Evolutionary conservation across 148 eudicot genomes (phyloP).

Genomic region (Camellia japonica): DNA sequence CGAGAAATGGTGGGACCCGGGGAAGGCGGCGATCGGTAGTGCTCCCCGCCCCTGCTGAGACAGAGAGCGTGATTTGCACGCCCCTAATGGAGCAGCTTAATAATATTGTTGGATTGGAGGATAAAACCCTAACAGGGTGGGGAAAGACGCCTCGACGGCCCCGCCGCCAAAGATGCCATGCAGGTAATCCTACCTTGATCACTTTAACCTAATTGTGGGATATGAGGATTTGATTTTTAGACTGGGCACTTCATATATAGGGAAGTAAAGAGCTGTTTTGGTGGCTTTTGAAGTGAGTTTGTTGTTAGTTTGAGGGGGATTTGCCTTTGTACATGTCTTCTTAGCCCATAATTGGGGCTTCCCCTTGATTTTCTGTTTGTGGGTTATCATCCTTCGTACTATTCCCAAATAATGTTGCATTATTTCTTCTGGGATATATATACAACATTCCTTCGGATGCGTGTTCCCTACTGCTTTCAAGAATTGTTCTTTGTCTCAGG

Average conservation of each 20-base stretch:
- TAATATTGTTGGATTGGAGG: constrained; percentile 48
- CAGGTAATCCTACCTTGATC: constrained; percentile 55
- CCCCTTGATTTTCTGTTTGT: constrained; percentile 22
- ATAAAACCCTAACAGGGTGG: constrained; percentile 77
- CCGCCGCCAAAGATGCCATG: constrained; percentile 72
- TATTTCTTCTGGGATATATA: constrained; percentile 25
- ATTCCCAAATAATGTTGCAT: constrained; percentile 39
- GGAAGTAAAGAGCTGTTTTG: constrained; percentile 1
- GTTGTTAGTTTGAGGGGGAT: constrained; percentile 24
- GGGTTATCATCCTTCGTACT: constrained; percentile 22
- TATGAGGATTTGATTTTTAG: constrained; percentile 19
- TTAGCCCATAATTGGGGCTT: constrained; percentile 31
- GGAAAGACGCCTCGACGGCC: constrained; percentile 95
- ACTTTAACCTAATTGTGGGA: constrained; percentile 36
- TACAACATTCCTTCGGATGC: not conserved
- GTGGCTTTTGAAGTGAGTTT: constrained; percentile 23
- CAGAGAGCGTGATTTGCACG: constrained; percentile 20
- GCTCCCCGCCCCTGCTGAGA: constrained; percentile 24
- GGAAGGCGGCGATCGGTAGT: constrained; percentile 48
- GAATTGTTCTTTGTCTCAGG: not conserved
- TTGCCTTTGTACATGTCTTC: constrained; percentile 41
- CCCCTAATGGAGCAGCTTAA: constrained; percentile 38
- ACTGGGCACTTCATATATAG: constrained; percentile 9
- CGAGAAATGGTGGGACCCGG: constrained; percentile 53
- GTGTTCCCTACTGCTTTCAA: not conserved